Conservation (phyloP, 495 filamentous ascomycete species). For the Neurospora cerealis region DNA sequence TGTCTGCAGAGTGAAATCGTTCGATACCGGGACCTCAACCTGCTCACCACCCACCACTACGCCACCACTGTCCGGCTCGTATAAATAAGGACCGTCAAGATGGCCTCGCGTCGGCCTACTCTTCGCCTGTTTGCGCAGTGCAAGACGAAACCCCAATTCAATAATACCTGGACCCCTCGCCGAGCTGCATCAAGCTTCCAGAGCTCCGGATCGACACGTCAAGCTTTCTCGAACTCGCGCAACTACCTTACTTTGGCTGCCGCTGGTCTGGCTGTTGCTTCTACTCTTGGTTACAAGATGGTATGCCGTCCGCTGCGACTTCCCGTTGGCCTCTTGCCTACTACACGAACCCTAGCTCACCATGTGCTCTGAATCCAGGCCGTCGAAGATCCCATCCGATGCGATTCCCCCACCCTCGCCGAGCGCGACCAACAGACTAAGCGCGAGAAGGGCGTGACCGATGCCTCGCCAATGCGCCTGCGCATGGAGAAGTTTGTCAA, state of each 20-base stretch:
- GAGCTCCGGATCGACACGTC: background rate
- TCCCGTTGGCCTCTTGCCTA: background rate
- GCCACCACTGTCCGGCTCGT: background rate
- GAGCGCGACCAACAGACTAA: constrained; percentile 60
- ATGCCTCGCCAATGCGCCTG: constrained; percentile 85
- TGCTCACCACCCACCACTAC: constrained; percentile 1
- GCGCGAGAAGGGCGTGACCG: constrained; percentile 53
- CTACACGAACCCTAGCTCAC: background rate
- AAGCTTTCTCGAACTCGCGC: background rate
- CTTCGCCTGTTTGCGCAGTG: constrained; percentile 19
- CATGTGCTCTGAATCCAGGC: constrained; percentile 18
- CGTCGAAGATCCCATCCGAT: constrained; percentile 25
- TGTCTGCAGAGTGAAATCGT: constrained; percentile 15
- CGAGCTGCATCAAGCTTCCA: constrained; percentile 13
- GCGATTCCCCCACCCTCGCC: constrained; percentile 49
- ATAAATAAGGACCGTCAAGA: constrained; percentile 8
- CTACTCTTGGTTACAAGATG: constrained; percentile 22
- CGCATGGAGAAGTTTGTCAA: constrained; percentile 96
- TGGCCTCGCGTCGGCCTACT: constrained; percentile 14
- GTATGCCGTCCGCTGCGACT: constrained; percentile 8
- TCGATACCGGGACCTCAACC: constrained; percentile 6
- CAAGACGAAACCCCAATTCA: constrained; percentile 11
- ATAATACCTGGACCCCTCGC: constrained; percentile 1
- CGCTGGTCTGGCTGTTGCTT: constrained; percentile 14
- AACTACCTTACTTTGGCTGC: constrained; percentile 17